Base-by-base conservation (phyloP, 139 green algal genomes). In the Volvox africanus region DNA sequence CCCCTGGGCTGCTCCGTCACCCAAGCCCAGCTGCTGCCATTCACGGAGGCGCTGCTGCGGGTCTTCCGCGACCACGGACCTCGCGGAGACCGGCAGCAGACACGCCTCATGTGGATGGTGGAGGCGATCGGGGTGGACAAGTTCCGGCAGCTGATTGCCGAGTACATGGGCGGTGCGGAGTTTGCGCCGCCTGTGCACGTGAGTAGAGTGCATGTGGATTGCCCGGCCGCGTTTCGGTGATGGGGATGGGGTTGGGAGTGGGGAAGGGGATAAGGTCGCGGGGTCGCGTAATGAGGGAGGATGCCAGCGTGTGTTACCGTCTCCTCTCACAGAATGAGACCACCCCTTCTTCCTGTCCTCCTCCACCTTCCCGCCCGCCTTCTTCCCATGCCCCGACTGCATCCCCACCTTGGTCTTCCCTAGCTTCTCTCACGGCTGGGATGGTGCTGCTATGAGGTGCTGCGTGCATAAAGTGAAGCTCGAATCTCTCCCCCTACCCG, bases 51-150 rank as follows among this genome's bases (percentile, higher is more conserved):
- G 2, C 85, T 98, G 82, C 94, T 99, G 91, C 92, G 96, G 73
- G 93, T 97, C 18, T 98, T 98, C 94, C 94, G 98, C 84, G 98
- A 99, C 93, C 91, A 98, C 80, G 98, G 98, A 32, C 89, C 92
- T 0, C 95, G 98, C 36, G 94, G 86, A 1, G 96, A 99, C 95
- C 95, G 98, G 24, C 96, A 99, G 92, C 98, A 99, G 94, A 94
- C 96, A 0, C 95, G 98, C 12, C 94, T 99, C 80, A 99, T 99
- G 95, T 99, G 96, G 95, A 93, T 99, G 88, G 95, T 99, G 55
- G 98, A 99, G 88, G 94, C 95, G 37, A 92, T 96, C 65, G 97
- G 96, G n/a, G 94, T 96, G 28, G 95, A 97, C 36, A 94, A 94
- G 80, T 98, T 99, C 91, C 87, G 95, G 16, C 91, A 95, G 33